Base-by-base conservation (phyloP, 371 early-diverging fungal genomes). In the Batkoa obscura region DNA sequence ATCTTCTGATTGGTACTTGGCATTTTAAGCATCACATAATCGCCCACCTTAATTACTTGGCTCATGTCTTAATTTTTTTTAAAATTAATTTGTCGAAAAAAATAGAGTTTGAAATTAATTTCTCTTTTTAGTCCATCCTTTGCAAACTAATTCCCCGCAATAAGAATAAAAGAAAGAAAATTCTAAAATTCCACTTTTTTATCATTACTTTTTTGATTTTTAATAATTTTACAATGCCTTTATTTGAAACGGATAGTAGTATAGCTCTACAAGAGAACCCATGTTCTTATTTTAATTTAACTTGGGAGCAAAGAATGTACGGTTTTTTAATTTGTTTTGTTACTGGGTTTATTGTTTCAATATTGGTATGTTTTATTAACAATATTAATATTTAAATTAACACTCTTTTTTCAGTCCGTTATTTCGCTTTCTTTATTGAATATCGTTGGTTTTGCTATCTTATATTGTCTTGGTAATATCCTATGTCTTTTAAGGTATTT, bases 271-370 rank as follows among this genome's bases (percentile, higher is more conserved):
- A 23, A 5, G 50, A 49, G 32, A 49, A 49, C 33, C 50, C 50
- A 6, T 49, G 50, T n/a, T 10, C 50, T 2, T 49, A 33, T n/a
- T 9, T 49, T 10, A n/a, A 9, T 4, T 49, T 49, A n/a, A 49
- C 33, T 6, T 49, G 50, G 50, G 50, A 49, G 35, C 31, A 49
- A 30, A 23, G 50, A 23, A 49, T 49, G 50, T 49, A 49, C 50
- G 31, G 50, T 4, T 49, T 49, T 31, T 31, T 49, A 2, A 35
- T 6, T 4, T 49, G 50, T 35, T 49, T 49, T 32, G 23, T 33
- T 32, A 49, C 23, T 6, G 50, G 33, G 3, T 35, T 49, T 33
- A 49, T 49, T 3, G 6, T 49, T 9, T 30, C 33, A 32, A 49
- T 30, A 6, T 9, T 49, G 23, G 50, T 49, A 49, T 2, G 23